A percentile compares a stretch with the other conserved stretches of the same genome.
Conservation (phyloP, 345 rosid species). For the Eucalyptus regnans region DNA sequence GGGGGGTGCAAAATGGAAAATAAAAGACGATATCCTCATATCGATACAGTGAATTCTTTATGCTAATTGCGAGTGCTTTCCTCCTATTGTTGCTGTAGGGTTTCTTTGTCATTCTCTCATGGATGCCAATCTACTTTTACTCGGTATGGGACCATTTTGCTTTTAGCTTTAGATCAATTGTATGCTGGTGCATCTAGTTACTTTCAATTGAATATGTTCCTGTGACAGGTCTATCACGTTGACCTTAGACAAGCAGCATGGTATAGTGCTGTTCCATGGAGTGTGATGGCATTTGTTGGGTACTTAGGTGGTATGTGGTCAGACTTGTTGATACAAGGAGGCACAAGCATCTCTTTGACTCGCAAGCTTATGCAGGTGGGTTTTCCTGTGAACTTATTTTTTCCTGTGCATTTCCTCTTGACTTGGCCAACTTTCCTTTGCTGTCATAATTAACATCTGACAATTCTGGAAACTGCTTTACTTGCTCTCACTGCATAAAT, state of each 20-base stretch:
- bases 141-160: slow-evolving; percentile 35
- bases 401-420: not conserved
- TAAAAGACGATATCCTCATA: not conserved
- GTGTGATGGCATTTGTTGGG: slow-evolving; percentile 89
- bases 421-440: not conserved
- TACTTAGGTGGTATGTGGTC: slow-evolving; percentile 77
- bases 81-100: slow-evolving; percentile 40
- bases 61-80: not conserved
- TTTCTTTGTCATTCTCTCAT: slow-evolving; percentile 90
- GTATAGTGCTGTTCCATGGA: slow-evolving; percentile 97
- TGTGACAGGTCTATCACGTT: slow-evolving; percentile 66
- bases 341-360: slow-evolving; percentile 67
- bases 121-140: slow-evolving; percentile 98
- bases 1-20: not conserved
- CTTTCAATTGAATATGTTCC: not conserved
- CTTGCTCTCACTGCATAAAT: not conserved
- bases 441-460: not conserved
- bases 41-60: not conserved
- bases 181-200: not conserved
- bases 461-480: not conserved
- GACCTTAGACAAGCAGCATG: slow-evolving; percentile 94
- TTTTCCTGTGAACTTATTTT: not conserved
- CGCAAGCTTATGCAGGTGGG: slow-evolving; percentile 94
- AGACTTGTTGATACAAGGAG: slow-evolving; percentile 57
- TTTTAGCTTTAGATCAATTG: not conserved